phyloP scores from a whole-genome alignment of 441 rosid genomes.

The Cnidoscolus chayamansa region DNA sequence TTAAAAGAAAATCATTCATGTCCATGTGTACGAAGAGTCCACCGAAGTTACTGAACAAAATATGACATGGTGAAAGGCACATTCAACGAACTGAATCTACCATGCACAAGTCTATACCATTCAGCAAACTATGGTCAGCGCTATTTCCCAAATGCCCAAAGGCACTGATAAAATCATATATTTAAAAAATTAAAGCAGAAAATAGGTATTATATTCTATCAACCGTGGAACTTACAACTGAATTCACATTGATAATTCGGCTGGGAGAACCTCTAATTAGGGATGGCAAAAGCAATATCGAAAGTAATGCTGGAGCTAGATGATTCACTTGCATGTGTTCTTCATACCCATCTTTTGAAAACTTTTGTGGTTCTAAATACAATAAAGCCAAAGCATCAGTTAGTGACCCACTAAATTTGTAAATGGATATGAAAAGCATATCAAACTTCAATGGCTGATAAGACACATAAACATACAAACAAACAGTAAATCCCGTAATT shows the following conservation, averaged over 20 bases:
- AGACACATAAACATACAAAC: not conserved
- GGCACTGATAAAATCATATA: not conserved
- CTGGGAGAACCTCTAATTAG: constrained; percentile 91
- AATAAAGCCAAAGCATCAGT: constrained; percentile 24
- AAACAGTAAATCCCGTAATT: not conserved
- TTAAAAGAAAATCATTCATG: not conserved
- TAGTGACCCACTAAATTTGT: not conserved
- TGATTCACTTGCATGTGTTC: constrained; percentile 99
- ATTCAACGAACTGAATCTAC: not conserved
- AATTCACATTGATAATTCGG: constrained; percentile 88
- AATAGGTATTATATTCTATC: not conserved
- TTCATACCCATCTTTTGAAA: constrained; percentile 87
- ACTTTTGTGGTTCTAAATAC: constrained; percentile 70
- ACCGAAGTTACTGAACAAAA: not conserved
- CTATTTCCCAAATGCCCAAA: not conserved
- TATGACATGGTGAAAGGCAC: not conserved
- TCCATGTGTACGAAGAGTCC: not conserved
- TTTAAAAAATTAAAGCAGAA: not conserved
- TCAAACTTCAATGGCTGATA: not conserved
- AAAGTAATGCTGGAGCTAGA: constrained; percentile 89
- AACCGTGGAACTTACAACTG: constrained; percentile 68
- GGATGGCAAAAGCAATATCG: constrained; percentile 86
- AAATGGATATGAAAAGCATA: constrained; percentile 2
- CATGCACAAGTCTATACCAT: not conserved
- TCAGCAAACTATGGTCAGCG: not conserved